Conservation (phyloP, 345 rosid genomes). For the Lenwebbia sp. region DNA sequence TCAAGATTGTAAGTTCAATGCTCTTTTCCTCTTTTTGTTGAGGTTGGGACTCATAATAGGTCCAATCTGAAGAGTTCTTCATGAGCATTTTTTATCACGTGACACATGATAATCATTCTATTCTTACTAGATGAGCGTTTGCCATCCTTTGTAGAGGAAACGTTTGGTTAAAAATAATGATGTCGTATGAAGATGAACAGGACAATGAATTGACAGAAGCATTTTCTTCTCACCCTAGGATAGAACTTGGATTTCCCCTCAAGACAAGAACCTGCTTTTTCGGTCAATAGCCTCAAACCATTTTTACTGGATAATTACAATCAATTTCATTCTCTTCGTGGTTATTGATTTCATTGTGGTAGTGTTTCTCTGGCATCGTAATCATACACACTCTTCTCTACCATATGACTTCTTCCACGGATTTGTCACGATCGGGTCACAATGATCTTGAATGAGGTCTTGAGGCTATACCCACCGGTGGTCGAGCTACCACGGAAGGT, state of each 20-base stretch:
- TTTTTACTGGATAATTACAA: not conserved
- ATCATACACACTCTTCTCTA: not conserved
- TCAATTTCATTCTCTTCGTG: not conserved
- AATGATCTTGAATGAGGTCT: constrained; percentile 51
- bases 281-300: not conserved
- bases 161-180: not conserved
- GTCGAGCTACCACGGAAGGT: constrained; percentile 10
- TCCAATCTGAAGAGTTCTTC: too few relatives aligned
- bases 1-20: constrained; percentile 9
- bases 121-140: not conserved
- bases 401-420: not conserved
- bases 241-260: not conserved
- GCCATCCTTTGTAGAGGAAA: not conserved
- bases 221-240: not conserved
- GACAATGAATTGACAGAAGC: not conserved
- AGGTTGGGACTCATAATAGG: not conserved
- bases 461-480: constrained; percentile 54
- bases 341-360: not conserved
- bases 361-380: not conserved
- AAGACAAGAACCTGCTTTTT: not conserved
- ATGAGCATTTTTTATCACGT: too few relatives aligned
- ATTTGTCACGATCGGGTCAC: constrained; percentile 1
- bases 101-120: too few relatives aligned
- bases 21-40: not conserved
- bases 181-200: not conserved